Evolutionary conservation across 108 stramenopile genomes (phyloP).

Genomic region (Cyclotella sp.): DNA sequence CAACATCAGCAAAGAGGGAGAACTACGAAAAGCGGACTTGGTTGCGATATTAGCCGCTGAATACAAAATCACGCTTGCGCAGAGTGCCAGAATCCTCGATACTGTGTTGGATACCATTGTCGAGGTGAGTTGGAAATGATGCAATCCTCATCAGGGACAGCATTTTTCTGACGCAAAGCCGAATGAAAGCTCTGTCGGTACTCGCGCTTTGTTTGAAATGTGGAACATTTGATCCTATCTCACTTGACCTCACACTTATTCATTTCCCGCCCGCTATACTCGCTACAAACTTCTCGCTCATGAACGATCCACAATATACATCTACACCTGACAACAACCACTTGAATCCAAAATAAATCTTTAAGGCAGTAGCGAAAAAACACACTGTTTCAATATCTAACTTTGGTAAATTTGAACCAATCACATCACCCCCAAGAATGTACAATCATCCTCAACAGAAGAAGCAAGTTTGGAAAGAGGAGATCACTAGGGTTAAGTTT

Average conservation of each 20-base stretch:
- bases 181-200: background rate
- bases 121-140: background rate
- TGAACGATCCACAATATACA: background rate
- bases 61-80: background rate
- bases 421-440: background rate
- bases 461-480: constrained; percentile 14
- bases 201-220: background rate
- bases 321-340: background rate
- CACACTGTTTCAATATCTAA: constrained; percentile 6
- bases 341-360: background rate
- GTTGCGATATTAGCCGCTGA: background rate
- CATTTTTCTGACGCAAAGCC: background rate
- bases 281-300: background rate
- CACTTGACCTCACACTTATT: background rate
- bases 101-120: constrained; percentile 16
- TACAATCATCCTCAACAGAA: constrained; percentile 7
- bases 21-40: background rate
- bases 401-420: constrained; percentile 16
- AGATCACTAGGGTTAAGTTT: constrained; percentile 16
- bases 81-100: constrained; percentile 6
- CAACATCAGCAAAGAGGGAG: background rate
- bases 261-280: background rate
- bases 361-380: constrained; percentile 14
- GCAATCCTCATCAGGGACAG: background rate
- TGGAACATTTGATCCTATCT: background rate